phyloP scores from a whole-genome alignment of 2,329 filamentous ascomycete species.

The Saccharata proteae region DNA sequence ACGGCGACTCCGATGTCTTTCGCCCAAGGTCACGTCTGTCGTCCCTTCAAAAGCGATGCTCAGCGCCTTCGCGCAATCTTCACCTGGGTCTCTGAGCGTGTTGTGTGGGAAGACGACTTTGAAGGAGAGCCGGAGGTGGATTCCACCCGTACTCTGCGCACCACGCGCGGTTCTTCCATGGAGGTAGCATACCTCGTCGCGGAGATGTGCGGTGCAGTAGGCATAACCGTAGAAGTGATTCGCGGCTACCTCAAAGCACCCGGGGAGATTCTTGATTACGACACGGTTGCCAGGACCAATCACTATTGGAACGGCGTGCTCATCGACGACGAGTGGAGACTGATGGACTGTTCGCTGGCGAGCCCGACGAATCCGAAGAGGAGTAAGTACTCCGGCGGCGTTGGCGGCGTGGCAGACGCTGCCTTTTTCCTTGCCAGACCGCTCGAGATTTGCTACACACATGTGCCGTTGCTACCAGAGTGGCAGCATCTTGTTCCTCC shows the following conservation, averaged over 20 bases:
- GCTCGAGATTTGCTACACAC: conserved; percentile 86
- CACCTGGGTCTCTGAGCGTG: conserved; percentile 91
- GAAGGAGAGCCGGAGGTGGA: conserved; percentile 80
- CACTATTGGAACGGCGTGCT: conserved; percentile 97
- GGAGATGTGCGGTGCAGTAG: conserved; percentile 89
- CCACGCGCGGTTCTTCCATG: conserved; percentile 70
- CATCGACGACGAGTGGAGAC: conserved; percentile 88
- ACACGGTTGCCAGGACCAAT: conserved; percentile 74
- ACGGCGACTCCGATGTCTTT: conserved; percentile 71
- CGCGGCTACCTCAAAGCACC: conserved; percentile 84
- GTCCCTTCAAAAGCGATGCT: conserved; percentile 87
- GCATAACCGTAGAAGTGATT: conserved; percentile 76
- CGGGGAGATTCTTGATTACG: conserved; percentile 62
- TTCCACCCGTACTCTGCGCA: conserved; percentile 70
- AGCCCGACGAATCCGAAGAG: conserved; percentile 81
- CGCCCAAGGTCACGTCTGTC: conserved; percentile 83
- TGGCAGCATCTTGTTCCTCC: conserved; percentile 92
- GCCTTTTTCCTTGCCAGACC: conserved; percentile 95
- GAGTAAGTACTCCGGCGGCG: conserved; percentile 60
- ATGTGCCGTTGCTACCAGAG: conserved; percentile 73
- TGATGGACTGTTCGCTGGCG: conserved; percentile 88
- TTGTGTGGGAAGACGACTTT: conserved; percentile 90
- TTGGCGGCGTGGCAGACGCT: conserved; percentile 58
- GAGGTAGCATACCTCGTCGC: conserved; percentile 81
- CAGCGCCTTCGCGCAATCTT: conserved; percentile 91